phyloP scores from a whole-genome alignment of 2,329 filamentous ascomycete species.

The Aschersonia sp. region DNA sequence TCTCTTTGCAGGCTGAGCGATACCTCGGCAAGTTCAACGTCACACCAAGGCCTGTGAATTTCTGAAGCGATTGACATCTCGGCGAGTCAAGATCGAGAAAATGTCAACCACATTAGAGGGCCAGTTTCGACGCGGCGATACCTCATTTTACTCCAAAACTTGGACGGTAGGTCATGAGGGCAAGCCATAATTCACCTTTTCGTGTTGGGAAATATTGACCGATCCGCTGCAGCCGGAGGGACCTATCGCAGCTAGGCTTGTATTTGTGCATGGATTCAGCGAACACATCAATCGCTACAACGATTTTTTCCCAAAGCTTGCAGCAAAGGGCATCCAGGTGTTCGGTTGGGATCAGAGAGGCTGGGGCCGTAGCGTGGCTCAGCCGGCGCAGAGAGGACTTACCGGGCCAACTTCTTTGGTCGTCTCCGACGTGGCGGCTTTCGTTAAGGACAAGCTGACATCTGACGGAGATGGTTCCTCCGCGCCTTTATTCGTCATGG shows the following conservation, averaged over 20 bases:
- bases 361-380: slow-evolving; percentile 63
- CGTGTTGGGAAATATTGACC: not conserved
- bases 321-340: slow-evolving; percentile 57
- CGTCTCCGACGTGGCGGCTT: slow-evolving; percentile 63
- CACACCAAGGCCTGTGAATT: not conserved
- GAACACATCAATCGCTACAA: slow-evolving; percentile 72
- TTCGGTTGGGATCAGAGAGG: slow-evolving; percentile 75
- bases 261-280: slow-evolving; percentile 82
- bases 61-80: no score
- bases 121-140: not conserved
- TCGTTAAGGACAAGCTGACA: slow-evolving; percentile 48
- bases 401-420: slow-evolving; percentile 63
- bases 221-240: slow-evolving; percentile 31
- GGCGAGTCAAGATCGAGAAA: not conserved
- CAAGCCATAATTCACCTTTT: not conserved
- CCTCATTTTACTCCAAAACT: slow-evolving; percentile 28
- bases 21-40: not conserved
- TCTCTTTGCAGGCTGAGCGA: no score
- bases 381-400: slow-evolving; percentile 48
- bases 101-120: slow-evolving; percentile 34
- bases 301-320: slow-evolving; percentile 57
- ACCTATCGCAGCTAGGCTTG: slow-evolving; percentile 51
- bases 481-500: slow-evolving; percentile 66
- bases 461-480: slow-evolving; percentile 13
- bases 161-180: slow-evolving; percentile 35